phyloP scores from a whole-genome alignment of 768 basidiomycete genomes.

The Hygrophorus pudorinus region DNA sequence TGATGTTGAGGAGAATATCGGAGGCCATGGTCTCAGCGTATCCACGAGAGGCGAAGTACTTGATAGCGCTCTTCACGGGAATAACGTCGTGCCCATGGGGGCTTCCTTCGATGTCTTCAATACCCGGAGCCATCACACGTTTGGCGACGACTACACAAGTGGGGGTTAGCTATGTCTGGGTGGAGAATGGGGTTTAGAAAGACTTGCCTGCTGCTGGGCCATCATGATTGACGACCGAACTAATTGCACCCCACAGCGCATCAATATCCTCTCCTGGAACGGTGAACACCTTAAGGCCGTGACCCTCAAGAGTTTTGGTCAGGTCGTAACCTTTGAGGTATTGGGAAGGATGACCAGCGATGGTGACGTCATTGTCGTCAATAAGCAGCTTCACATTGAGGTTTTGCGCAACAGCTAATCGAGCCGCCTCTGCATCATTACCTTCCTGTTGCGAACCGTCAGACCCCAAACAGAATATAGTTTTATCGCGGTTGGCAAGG shows the following conservation, averaged over 20 bases:
- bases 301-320: slow-evolving; percentile 63
- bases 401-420: slow-evolving; percentile 74
- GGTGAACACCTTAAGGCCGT: slow-evolving; percentile 68
- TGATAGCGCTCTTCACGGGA: slow-evolving; percentile 68
- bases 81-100: slow-evolving; percentile 81
- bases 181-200: background rate
- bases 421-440: slow-evolving; percentile 83
- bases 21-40: slow-evolving; percentile 35
- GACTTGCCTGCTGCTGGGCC: slow-evolving; percentile 69
- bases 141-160: slow-evolving; percentile 51
- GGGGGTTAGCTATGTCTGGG: background rate
- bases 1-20: slow-evolving; percentile 54
- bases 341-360: slow-evolving; percentile 82
- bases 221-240: slow-evolving; percentile 41
- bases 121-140: slow-evolving; percentile 56
- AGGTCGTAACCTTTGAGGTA: slow-evolving; percentile 76
- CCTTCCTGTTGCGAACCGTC: slow-evolving; percentile 91
- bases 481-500: slow-evolving; percentile 67
- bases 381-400: slow-evolving; percentile 82
- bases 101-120: slow-evolving; percentile 70
- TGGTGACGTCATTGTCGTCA: slow-evolving; percentile 89
- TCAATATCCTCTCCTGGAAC: slow-evolving; percentile 77
- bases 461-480: slow-evolving; percentile 75
- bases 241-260: slow-evolving; percentile 60
- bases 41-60: slow-evolving; percentile 60